phyloP scores from a whole-genome alignment of 2,329 filamentous ascomycete genomes.

The Colletotrichum spaethianum region DNA sequence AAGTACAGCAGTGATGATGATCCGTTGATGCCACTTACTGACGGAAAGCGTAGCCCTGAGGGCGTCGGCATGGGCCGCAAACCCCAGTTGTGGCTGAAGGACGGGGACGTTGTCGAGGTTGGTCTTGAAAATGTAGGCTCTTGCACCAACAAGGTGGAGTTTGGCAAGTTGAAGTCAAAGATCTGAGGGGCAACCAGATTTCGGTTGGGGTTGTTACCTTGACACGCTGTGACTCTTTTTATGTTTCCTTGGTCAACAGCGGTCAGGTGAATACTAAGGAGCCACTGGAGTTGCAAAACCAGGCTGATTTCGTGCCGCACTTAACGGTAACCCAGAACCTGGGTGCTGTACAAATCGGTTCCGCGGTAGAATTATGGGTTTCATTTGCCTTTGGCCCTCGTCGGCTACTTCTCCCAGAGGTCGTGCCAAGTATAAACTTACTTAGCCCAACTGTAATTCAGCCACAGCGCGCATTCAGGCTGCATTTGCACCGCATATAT shows the following conservation, averaged over 20 bases:
- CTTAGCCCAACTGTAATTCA: neutral
- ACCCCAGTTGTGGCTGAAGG: slow-evolving; percentile 77
- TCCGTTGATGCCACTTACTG: slow-evolving; percentile 9
- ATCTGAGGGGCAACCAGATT: slow-evolving; percentile 27
- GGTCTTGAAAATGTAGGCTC: slow-evolving; percentile 76
- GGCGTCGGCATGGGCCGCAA: slow-evolving; percentile 80
- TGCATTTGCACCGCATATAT: neutral
- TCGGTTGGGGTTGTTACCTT: neutral
- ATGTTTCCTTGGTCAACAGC: no score
- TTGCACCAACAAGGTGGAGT: slow-evolving; percentile 64
- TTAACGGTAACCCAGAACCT: neutral
- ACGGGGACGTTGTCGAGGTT: slow-evolving; percentile 80
- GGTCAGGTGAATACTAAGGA: neutral
- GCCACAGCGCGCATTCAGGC: neutral
- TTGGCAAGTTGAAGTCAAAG: slow-evolving; percentile 47
- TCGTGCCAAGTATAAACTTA: no score
- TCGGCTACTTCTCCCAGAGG: neutral
- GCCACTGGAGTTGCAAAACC: no score
- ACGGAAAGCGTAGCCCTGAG: slow-evolving; percentile 63
- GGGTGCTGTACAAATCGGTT: neutral
- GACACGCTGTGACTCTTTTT: neutral
- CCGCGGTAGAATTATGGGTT: neutral
- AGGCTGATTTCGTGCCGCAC: neutral
- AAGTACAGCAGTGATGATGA: slow-evolving; percentile 46
- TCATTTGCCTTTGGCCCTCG: neutral